phyloP scores from a whole-genome alignment of 352 stramenopile species.

The Pythium brachiatum region DNA sequence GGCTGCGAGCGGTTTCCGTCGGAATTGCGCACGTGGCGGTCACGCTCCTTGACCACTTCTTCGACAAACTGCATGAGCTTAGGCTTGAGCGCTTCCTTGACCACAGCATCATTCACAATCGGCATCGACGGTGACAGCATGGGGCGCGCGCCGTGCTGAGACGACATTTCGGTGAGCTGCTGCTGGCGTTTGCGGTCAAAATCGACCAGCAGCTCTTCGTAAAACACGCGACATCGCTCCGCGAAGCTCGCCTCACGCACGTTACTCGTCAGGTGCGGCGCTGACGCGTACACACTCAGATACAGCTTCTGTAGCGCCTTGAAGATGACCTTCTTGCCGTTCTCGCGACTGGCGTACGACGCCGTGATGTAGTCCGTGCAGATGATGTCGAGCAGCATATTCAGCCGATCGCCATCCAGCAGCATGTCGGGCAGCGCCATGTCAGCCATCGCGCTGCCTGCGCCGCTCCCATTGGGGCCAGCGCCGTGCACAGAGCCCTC shows the following conservation, averaged over 20 bases:
- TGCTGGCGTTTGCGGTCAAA: constrained; percentile 35
- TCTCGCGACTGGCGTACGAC: constrained; percentile 82
- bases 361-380: constrained; percentile 86
- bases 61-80: constrained; percentile 73
- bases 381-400: constrained; percentile 84
- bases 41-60: constrained; percentile 68
- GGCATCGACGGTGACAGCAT: constrained; percentile 30
- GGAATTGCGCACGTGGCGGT: constrained; percentile 29
- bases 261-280: constrained; percentile 19
- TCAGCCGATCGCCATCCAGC: constrained; percentile 73
- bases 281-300: constrained; percentile 57
- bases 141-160: background rate
- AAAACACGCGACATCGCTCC: constrained; percentile 49
- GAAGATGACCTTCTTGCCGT: constrained; percentile 71
- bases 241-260: constrained; percentile 46
- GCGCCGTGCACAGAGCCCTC: constrained; percentile 2
- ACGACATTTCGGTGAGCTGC: constrained; percentile 17
- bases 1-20: background rate
- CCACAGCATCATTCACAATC: constrained; percentile 51
- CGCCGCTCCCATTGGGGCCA: background rate
- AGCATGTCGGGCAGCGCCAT: constrained; percentile 46
- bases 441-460: constrained; percentile 13
- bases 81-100: constrained; percentile 72
- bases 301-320: constrained; percentile 82
- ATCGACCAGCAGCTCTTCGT: constrained; percentile 57